These are phyloP conservation scores for Coniochaeta prunicola DNA, from an alignment of 2,329 filamentous ascomycete genomes.

Conservation along the genomic window DNA sequence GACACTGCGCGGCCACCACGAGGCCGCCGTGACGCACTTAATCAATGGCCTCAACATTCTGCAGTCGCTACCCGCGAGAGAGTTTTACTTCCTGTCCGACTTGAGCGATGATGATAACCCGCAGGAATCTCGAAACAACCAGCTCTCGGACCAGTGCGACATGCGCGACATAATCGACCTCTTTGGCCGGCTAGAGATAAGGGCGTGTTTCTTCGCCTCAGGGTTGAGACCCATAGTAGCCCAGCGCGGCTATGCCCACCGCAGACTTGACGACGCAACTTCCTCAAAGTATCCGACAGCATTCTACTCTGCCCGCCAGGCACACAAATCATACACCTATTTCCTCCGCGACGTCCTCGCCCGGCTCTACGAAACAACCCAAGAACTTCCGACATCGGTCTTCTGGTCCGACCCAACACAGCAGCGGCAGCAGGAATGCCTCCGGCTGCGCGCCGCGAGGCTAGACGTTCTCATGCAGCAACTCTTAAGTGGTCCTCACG, in stretches of 20 bases:
- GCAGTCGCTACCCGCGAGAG: slow-evolving; percentile 11
- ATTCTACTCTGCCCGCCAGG: slow-evolving; percentile 8
- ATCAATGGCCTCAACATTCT: slow-evolving; percentile 19
- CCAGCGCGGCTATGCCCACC: slow-evolving; percentile 10
- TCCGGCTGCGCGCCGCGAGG: slow-evolving; percentile 9
- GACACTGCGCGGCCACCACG: slow-evolving; percentile 15
- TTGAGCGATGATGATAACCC: not conserved
- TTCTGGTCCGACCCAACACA: slow-evolving; percentile 14
- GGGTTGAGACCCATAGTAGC: slow-evolving; percentile 16
- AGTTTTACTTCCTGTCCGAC: slow-evolving; percentile 13
- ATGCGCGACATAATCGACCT: slow-evolving; percentile 17
- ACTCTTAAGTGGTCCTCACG: slow-evolving; percentile 8
- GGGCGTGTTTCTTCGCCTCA: slow-evolving; percentile 15
- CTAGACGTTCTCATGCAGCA: slow-evolving; percentile 9
- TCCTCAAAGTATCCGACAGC: slow-evolving; percentile 2
- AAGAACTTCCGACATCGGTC: not conserved
- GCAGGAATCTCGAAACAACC: not conserved
- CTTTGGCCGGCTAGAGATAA: slow-evolving; percentile 16
- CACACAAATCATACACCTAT: slow-evolving; percentile 4
- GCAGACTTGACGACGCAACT: slow-evolving; percentile 10
- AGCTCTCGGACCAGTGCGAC: slow-evolving; percentile 3
- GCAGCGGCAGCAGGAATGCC: slow-evolving; percentile 11
- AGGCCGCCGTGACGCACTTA: slow-evolving; percentile 15
- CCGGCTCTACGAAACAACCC: slow-evolving; percentile 11
- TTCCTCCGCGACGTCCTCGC: slow-evolving; percentile 15